phyloP scores from a whole-genome alignment of 306 rosid species.

The Pyrus betulifolia region DNA sequence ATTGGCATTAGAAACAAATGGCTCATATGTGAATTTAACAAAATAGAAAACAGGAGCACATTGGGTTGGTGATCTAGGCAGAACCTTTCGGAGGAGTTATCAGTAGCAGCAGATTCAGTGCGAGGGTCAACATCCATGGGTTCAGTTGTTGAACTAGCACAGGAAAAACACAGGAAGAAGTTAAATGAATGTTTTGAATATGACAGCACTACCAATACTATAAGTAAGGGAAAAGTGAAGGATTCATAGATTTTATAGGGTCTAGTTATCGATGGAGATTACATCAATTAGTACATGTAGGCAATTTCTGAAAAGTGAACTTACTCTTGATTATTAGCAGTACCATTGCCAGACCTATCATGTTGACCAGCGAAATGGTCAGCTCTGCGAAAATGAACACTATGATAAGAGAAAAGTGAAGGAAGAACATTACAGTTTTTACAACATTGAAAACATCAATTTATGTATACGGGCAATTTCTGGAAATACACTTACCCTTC shows the following conservation, averaged over 20 bases:
- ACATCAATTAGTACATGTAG: neutral
- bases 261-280: neutral
- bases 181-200: conserved; percentile 13
- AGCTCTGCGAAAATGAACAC: conserved; percentile 25
- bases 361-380: conserved; percentile 35
- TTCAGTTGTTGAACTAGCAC: conserved; percentile 44
- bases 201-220: neutral
- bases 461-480: neutral
- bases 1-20: conserved; percentile 7
- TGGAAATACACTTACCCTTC: conserved; percentile 38
- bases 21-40: neutral
- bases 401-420: neutral
- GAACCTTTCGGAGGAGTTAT: conserved; percentile 66
- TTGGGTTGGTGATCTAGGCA: neutral
- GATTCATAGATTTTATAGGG: neutral
- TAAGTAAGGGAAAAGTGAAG: neutral
- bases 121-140: conserved; percentile 66
- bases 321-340: conserved; percentile 49
- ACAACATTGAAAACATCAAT: neutral
- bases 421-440: neutral
- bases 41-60: conserved; percentile 3
- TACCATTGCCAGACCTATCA: conserved; percentile 34
- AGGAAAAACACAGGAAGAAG: neutral
- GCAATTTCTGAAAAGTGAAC: neutral
- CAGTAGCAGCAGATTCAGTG: conserved; percentile 46